Conservation (phyloP, 2,329 filamentous ascomycete species). For the Penicillium sp. region DNA sequence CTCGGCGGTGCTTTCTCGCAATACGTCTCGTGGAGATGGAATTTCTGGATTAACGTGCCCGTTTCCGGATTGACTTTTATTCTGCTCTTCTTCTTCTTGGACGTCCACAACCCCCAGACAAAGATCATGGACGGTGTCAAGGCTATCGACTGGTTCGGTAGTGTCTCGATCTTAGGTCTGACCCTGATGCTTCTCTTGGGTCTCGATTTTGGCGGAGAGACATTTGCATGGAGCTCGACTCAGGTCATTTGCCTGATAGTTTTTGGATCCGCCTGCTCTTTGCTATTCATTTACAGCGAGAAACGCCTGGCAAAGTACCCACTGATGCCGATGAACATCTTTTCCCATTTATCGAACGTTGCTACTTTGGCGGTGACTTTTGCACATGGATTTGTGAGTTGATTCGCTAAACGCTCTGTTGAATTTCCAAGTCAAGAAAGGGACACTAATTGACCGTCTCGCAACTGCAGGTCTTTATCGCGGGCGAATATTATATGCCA, state of each 20-base stretch:
- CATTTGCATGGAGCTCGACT: constrained; percentile 49
- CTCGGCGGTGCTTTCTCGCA: constrained; percentile 48
- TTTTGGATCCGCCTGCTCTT: constrained; percentile 44
- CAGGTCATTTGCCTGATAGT: constrained; percentile 53
- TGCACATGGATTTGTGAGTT: constrained; percentile 42
- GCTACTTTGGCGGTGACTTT: constrained; percentile 50
- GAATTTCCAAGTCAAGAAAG: no score
- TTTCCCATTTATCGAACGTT: constrained; percentile 51
- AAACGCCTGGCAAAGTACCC: constrained; percentile 59
- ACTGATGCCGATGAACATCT: constrained; percentile 61
- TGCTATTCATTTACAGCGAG: constrained; percentile 57
- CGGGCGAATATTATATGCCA: constrained; percentile 63
- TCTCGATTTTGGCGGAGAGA: constrained; percentile 49
- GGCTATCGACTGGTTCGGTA: constrained; percentile 52
- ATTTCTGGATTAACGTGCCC: constrained; percentile 53
- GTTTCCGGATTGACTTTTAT: constrained; percentile 46
- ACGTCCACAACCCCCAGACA: constrained; percentile 52
- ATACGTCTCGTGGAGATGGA: constrained; percentile 46
- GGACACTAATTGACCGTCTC: background rate
- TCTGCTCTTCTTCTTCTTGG: constrained; percentile 48
- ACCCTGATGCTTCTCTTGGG: constrained; percentile 50
- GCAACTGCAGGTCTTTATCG: constrained; percentile 54
- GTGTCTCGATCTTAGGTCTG: constrained; percentile 46
- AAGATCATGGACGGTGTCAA: constrained; percentile 44
- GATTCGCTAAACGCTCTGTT: background rate